A percentile compares a stretch with the other conserved stretches of the same genome.
Evolutionary conservation across 2,329 filamentous ascomycete species (phyloP).

Genomic region (Corynespora cassiicola): DNA sequence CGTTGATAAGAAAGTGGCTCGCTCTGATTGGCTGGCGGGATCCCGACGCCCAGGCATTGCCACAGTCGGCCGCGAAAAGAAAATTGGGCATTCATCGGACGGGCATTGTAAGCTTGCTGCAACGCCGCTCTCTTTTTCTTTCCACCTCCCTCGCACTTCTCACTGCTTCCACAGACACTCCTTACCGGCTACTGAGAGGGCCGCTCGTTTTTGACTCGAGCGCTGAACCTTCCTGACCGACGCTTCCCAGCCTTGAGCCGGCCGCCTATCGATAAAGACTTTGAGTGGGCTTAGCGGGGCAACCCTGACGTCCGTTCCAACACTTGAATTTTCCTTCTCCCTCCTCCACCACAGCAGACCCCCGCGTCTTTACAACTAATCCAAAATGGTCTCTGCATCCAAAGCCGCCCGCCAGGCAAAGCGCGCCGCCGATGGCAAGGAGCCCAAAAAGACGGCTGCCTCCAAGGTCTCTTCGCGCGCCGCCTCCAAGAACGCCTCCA

Average conservation of each 20-base stretch:
- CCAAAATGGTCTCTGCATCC: slow-evolving; percentile 70
- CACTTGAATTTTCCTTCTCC: slow-evolving; percentile 31
- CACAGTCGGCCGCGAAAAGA: slow-evolving; percentile 16
- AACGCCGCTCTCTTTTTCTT: slow-evolving; percentile 6
- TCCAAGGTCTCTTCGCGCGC: slow-evolving; percentile 75
- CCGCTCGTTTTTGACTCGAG: too few relatives aligned
- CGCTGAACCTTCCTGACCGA: too few relatives aligned
- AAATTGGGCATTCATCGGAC: slow-evolving; percentile 26
- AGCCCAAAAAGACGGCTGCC: slow-evolving; percentile 77
- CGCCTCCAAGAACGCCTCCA: slow-evolving; percentile 67
- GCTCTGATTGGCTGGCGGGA: too few relatives aligned
- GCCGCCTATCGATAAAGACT: slow-evolving; percentile 23
- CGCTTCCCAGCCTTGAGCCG: background rate
- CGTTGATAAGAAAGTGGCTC: too few relatives aligned
- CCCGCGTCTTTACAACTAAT: slow-evolving; percentile 16
- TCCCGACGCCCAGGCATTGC: too few relatives aligned
- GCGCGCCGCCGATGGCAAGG: slow-evolving; percentile 70
- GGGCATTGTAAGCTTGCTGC: slow-evolving; percentile 19
- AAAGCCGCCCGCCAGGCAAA: slow-evolving; percentile 73
- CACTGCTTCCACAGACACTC: slow-evolving; percentile 14
- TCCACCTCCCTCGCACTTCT: slow-evolving; percentile 8
- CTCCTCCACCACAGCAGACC: slow-evolving; percentile 22
- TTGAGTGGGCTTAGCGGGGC: slow-evolving; percentile 24
- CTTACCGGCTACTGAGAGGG: too few relatives aligned
- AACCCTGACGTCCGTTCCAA: slow-evolving; percentile 24